Evolutionary conservation across 2,329 filamentous ascomycete genomes (phyloP), one percentile per base, ranked within the genome.

Genomic region (Chrysoporthe austroafricana): DNA sequence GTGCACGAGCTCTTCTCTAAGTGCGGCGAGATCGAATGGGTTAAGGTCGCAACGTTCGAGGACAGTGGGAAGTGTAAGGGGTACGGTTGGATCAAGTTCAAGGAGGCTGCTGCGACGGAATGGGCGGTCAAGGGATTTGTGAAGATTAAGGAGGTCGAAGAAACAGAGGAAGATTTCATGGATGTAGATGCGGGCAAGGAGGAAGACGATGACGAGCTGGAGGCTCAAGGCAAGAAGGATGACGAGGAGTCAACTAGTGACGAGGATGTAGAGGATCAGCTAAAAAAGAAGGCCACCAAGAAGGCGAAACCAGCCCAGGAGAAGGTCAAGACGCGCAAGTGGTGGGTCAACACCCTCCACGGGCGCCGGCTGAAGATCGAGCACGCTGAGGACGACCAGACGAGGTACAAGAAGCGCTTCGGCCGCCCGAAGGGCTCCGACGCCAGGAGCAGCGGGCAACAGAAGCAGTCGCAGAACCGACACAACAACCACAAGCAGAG

Each of bases 51-150:
- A 2, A 97, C 94, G 0, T 99, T 99, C 76, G 93, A 98, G 79
- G 96, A 99, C 78, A 91, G 91, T 26, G 96, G 96, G 56, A 99
- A 98, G 82, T 99, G 96, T 83, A 98, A 98, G 82, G 96, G 96
- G 21, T 99, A 91, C 80, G 96, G 91, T 6, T 99, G 96, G 94
- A 89, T 99, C 70, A 92, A 92, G 70, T 99, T 98, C 79, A 90
- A 90, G 76, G 89, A 94, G 62, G 76, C 94, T 13, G 89, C 92
- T 66, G 87, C 91, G 0, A 93, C 93, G 0, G 87, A 90, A 62
- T 86, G 86, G 74, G 92, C 92, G 3, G 93, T 97, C 71, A 90
- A 89, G 76, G 95, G 95, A 0, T 97, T 91, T 74, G 85, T 93
- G 69, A 88, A 89, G 80, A 85, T 94, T 74, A 86, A 86, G 76